Percentiles rank a stretch among this genome's conserved stretches.
Conservation (phyloP, 2,329 filamentous ascomycete genomes). For the Cryphonectria carpinicola region DNA sequence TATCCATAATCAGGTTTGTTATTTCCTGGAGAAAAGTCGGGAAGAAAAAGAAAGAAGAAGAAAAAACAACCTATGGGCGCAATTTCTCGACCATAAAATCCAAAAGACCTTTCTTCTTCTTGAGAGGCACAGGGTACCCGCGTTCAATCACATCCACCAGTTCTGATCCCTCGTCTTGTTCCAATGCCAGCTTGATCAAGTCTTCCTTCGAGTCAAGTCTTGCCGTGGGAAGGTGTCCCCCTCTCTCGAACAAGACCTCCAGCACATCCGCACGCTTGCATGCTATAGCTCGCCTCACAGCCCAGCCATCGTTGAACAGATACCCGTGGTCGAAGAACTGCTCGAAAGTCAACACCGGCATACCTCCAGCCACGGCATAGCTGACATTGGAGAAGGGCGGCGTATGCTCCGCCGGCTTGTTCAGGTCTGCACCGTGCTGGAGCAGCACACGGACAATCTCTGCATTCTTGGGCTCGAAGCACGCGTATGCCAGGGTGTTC, state of each 20-base stretch:
- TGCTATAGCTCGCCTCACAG: background rate
- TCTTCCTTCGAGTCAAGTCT: background rate
- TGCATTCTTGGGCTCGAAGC: background rate
- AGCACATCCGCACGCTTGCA: slow-evolving; percentile 2
- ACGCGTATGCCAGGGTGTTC: slow-evolving; percentile 1
- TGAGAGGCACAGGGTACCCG: background rate
- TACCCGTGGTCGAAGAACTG: slow-evolving; percentile 7
- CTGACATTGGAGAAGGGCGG: background rate
- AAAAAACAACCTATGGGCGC: background rate
- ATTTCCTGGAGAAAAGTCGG: background rate
- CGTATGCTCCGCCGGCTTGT: slow-evolving; percentile 6
- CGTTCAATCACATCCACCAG: background rate
- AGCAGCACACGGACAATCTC: background rate
- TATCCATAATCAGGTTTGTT: background rate
- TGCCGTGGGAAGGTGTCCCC: background rate
- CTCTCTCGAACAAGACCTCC: background rate
- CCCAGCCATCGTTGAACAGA: background rate
- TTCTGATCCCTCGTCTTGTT: background rate
- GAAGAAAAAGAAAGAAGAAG: background rate
- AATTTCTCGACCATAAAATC: background rate
- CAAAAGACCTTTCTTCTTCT: background rate
- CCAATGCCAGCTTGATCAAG: background rate
- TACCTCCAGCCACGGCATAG: background rate
- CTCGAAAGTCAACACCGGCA: slow-evolving; percentile 2
- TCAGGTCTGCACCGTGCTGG: background rate